Evolutionary conservation across 2,329 filamentous ascomycete species (phyloP).

Genomic region (Colletotrichum liaoningense): DNA sequence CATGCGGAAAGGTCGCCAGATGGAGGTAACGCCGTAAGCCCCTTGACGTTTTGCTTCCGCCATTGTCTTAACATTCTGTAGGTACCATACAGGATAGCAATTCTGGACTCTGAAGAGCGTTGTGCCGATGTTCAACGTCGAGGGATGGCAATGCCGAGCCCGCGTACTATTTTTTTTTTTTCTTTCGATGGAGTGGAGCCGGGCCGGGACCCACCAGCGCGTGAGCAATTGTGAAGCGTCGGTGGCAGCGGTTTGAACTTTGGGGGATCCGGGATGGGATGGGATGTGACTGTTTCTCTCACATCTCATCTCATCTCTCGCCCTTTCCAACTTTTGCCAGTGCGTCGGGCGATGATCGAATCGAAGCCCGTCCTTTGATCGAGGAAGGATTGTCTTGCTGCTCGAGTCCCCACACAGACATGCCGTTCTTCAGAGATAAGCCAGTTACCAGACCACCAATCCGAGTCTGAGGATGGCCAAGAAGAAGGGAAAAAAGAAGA

Average conservation of each 20-base stretch:
- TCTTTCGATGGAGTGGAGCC: background rate
- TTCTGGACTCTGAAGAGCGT: background rate
- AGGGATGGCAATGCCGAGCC: conserved; percentile 22
- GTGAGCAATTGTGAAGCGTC: conserved; percentile 33
- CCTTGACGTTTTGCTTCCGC: background rate
- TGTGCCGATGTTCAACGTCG: background rate
- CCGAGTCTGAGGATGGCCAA: background rate
- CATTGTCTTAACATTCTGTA: background rate
- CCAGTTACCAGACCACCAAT: background rate
- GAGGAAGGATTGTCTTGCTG: conserved; percentile 4
- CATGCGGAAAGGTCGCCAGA: background rate
- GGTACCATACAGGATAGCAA: background rate
- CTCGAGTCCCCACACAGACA: background rate
- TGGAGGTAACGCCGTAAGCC: background rate
- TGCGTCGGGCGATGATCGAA: conserved; percentile 2
- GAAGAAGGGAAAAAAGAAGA: background rate
- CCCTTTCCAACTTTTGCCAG: conserved; percentile 3
- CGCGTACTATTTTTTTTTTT: conserved; percentile 11
- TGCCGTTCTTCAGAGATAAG: conserved; percentile 12
- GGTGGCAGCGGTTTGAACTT: conserved; percentile 9
- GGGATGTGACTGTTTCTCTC: conserved; percentile 24
- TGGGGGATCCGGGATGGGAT: background rate
- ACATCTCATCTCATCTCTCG: conserved; percentile 32
- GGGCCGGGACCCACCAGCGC: conserved; percentile 27
- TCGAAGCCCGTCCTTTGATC: conserved; percentile 8